Conservation (phyloP, 495 filamentous ascomycete species). For the Amniculicola lignicola region DNA sequence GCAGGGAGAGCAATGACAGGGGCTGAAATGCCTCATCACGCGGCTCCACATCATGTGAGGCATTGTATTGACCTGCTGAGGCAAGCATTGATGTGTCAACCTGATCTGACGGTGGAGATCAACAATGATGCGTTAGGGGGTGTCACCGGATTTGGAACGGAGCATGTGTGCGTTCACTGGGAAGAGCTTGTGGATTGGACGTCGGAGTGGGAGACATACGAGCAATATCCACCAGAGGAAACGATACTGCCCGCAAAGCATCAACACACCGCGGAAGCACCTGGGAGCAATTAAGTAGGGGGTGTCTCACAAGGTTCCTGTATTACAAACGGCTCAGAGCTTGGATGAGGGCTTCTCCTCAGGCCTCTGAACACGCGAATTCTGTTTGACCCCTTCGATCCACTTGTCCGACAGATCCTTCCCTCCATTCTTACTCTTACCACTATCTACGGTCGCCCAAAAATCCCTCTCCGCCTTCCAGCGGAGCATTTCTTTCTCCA, state of each 20-base stretch:
- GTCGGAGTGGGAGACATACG: constrained; percentile 6
- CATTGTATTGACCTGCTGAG: constrained; percentile 19
- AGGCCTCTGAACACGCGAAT: background rate
- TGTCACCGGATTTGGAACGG: constrained; percentile 18
- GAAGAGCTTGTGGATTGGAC: constrained; percentile 7
- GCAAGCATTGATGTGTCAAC: constrained; percentile 19
- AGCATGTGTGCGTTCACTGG: constrained; percentile 19
- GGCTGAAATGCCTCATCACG: background rate
- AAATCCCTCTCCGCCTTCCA: constrained; percentile 58
- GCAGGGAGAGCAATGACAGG: background rate
- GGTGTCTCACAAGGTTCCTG: no score
- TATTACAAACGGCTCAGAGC: no score
- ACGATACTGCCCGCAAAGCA: background rate
- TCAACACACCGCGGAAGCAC: no score
- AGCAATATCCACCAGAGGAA: background rate
- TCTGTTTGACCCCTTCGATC: background rate
- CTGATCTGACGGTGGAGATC: constrained; percentile 15
- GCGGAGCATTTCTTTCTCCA: constrained; percentile 56
- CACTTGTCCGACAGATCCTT: constrained; percentile 1
- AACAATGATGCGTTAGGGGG: background rate
- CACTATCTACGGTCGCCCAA: constrained; percentile 32
- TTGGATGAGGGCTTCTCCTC: background rate
- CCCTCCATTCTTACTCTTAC: constrained; percentile 7
- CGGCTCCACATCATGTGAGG: background rate
- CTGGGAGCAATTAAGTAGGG: no score